phyloP scores from a whole-genome alignment of 768 basidiomycete genomes.

The Termitomyces bulborhizus region DNA sequence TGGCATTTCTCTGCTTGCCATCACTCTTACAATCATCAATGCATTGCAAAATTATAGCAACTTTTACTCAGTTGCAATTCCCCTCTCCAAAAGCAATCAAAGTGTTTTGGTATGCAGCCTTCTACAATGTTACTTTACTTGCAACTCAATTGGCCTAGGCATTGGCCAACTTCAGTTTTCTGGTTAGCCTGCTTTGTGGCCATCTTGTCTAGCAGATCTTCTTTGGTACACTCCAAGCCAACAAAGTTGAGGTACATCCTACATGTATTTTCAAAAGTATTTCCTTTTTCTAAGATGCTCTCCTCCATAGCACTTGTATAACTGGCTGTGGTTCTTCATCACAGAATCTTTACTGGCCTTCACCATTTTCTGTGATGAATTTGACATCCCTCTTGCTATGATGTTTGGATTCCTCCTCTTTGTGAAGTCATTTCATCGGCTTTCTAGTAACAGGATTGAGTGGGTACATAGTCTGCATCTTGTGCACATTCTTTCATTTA shows the following conservation, averaged over 20 bases:
- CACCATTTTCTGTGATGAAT: slow-evolving; percentile 95
- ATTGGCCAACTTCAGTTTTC: slow-evolving; percentile 84
- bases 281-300: neutral
- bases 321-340: slow-evolving; percentile 95
- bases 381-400: slow-evolving; percentile 85
- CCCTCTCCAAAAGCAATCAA: slow-evolving; percentile 89
- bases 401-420: slow-evolving; percentile 96
- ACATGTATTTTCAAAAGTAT: neutral
- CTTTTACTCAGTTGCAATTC: slow-evolving; percentile 92
- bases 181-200: slow-evolving; percentile 70
- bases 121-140: neutral
- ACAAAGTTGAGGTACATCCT: slow-evolving; percentile 81
- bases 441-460: slow-evolving; percentile 92
- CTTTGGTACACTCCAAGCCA: slow-evolving; percentile 82
- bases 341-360: slow-evolving; percentile 95
- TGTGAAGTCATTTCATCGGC: slow-evolving; percentile 97
- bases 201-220: slow-evolving; percentile 80
- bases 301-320: slow-evolving; percentile 77
- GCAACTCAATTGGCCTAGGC: slow-evolving; percentile 41
- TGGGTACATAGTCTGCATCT: slow-evolving; percentile 50
- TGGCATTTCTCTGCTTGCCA: slow-evolving; percentile 58
- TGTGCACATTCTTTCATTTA: slow-evolving; percentile 1
- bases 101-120: slow-evolving; percentile 69
- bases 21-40: slow-evolving; percentile 68
- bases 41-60: slow-evolving; percentile 81